These are phyloP conservation scores for Dillenia suffruticosa DNA, from an alignment of 164 flowering plant genomes.

Conservation along the genomic window DNA sequence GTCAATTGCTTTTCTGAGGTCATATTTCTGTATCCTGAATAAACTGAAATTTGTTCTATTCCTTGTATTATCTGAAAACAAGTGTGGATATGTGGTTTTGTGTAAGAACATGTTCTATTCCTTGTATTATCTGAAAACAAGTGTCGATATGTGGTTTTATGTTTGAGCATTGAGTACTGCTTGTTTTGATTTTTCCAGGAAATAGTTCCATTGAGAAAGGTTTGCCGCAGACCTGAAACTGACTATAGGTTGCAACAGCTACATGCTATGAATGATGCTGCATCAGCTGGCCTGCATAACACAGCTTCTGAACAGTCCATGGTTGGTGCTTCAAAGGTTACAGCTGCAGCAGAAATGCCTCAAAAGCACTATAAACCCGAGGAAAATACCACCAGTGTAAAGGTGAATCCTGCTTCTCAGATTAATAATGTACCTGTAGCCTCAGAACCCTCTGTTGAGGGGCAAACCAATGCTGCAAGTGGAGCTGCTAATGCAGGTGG, in stretches of 20 bases:
- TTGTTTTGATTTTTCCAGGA: constrained; percentile 39
- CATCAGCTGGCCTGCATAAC: constrained; percentile 31
- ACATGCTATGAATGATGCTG: constrained; percentile 47
- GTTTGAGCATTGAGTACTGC: neutral
- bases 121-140: too few species aligned
- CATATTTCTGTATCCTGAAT: too few species aligned
- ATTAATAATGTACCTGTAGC: constrained; percentile 12
- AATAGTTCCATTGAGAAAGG: constrained; percentile 82
- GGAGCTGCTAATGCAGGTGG: constrained; percentile 7
- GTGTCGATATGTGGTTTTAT: too few species aligned
- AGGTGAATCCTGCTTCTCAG: constrained; percentile 6
- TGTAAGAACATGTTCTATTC: too few species aligned
- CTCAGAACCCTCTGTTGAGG: neutral
- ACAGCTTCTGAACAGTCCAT: constrained; percentile 19
- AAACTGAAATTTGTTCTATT: too few species aligned
- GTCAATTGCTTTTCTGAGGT: too few species aligned
- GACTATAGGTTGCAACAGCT: constrained; percentile 82
- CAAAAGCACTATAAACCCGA: constrained; percentile 19
- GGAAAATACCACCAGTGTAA: constrained; percentile 3
- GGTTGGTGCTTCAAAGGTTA: constrained; percentile 12
- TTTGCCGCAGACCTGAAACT: constrained; percentile 95
- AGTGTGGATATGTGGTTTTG: too few species aligned
- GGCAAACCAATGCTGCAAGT: constrained; percentile 12
- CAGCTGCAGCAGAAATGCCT: constrained; percentile 11
- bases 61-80: too few species aligned